Evolutionary conservation across 192 early-diverging fungal species (phyloP).

Genomic region (Coemansia sp.): DNA sequence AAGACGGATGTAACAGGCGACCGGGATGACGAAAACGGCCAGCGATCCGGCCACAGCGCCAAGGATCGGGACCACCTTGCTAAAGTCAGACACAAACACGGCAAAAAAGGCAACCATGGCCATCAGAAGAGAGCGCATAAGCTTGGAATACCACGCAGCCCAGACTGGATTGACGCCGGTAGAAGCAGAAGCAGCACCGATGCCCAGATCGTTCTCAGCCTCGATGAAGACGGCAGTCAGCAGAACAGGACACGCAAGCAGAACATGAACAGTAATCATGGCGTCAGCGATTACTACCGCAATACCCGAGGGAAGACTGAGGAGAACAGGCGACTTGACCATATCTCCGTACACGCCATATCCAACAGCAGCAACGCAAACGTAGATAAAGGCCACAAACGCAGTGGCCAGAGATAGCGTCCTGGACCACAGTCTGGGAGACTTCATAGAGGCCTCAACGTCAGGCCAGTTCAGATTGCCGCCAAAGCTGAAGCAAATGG

Average conservation of each 20-base stretch:
- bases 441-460: conserved; percentile 78
- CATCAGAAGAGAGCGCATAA: conserved; percentile 62
- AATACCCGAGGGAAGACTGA: conserved; percentile 63
- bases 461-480: conserved; percentile 86
- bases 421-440: conserved; percentile 67
- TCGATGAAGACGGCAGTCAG: conserved; percentile 75
- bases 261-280: conserved; percentile 78
- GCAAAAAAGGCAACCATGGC: conserved; percentile 60
- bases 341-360: conserved; percentile 75
- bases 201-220: conserved; percentile 64
- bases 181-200: conserved; percentile 47
- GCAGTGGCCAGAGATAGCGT: conserved; percentile 65
- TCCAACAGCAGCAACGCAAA: conserved; percentile 69
- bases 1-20: conserved; percentile 72
- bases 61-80: conserved; percentile 76
- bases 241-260: conserved; percentile 79
- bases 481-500: conserved; percentile 79
- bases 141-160: conserved; percentile 55
- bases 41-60: conserved; percentile 74
- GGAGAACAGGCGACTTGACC: conserved; percentile 67
- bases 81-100: conserved; percentile 75
- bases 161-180: conserved; percentile 1
- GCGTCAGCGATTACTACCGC: conserved; percentile 64
- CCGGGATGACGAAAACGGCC: conserved; percentile 83
- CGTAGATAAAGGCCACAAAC: conserved; percentile 71